Conservation (phyloP, 768 basidiomycete species). For the Trichaptum fuscoviolaceum region DNA sequence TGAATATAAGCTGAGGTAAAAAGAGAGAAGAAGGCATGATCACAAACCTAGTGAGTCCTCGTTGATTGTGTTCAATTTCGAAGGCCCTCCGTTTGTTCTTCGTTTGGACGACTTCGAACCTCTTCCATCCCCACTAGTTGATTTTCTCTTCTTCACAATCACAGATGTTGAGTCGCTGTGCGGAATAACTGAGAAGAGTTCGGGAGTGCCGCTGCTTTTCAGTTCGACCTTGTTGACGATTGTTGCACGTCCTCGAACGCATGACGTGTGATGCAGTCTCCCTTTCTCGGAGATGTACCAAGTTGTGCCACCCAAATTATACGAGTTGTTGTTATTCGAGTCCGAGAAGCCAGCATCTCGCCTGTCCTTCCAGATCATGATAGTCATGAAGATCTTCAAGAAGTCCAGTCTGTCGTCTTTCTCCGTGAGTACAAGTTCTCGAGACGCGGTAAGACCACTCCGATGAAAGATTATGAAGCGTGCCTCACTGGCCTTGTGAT, state of each 20-base stretch:
- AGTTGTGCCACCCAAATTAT: not conserved
- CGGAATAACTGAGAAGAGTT: too few relatives aligned
- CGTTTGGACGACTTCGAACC: too few relatives aligned
- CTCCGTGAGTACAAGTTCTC: not conserved
- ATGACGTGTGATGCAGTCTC: not conserved
- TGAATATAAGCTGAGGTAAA: too few relatives aligned
- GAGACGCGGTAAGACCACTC: not conserved
- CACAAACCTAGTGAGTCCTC: too few relatives aligned
- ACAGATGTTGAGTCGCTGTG: too few relatives aligned
- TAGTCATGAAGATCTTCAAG: not conserved
- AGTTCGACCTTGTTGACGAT: not conserved
- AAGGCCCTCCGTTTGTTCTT: too few relatives aligned
- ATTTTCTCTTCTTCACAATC: too few relatives aligned
- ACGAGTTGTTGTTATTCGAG: not conserved
- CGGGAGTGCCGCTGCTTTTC: too few relatives aligned
- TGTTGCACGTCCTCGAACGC: not conserved
- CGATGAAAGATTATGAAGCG: conserved; percentile 1
- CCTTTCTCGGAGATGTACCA: not conserved
- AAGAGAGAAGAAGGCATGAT: too few relatives aligned
- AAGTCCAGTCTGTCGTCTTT: not conserved
- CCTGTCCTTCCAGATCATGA: not conserved
- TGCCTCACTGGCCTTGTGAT: not conserved
- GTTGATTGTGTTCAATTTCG: too few relatives aligned
- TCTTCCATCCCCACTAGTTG: too few relatives aligned
- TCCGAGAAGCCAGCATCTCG: not conserved